Evolutionary conservation across 116 monocot species (phyloP), one percentile per base, ranked within the genome.

Genomic region (Cymodocea nodosa): DNA sequence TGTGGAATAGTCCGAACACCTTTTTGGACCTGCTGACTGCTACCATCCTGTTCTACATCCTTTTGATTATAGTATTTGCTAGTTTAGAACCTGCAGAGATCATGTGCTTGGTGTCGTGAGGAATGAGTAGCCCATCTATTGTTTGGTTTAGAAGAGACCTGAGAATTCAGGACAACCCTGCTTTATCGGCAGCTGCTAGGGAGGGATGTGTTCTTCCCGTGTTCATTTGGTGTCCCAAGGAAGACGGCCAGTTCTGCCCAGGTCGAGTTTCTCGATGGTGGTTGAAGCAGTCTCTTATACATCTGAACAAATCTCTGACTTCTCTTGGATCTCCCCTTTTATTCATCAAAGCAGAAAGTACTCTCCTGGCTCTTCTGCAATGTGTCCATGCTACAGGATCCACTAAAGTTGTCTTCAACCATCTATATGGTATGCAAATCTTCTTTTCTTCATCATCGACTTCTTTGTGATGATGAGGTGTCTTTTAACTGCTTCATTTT

Each of bases 81-180:
- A 44, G 44, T 10, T 10, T 44, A 44, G 44, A 7, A 44, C 1
- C 44, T 44, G 44, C 44, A 10, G 44, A 44, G 7, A 10, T 44
- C 44, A 44, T 44, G 44, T 6, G 44, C 44, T 10, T 44, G 44
- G 11, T 10, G 7, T 44, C 44, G 44, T 44, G 44, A 44, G 15
- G 54, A 51, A 54, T 54, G 54, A 20, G 19, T 16, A 54, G 54
- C 16, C 19, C 54, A 6, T 20, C 16, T 16, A 69, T 92, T 52
- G 77, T 87, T 54, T 92, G 92, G 92, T 85, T 87, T 49, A 82
- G 92, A 56, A 92, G 92, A 51, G 92, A 92, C 80, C 79, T 92
- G 18, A 87, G 92, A 68, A 84, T 92, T 44, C 87, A 92, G 73
- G 92, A 92, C 76, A 92, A 92, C 69, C 92, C 87, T 20, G 84